Evolutionary conservation across 495 filamentous ascomycete species (phyloP).

Genomic region (Annulohypoxylon stygium): DNA sequence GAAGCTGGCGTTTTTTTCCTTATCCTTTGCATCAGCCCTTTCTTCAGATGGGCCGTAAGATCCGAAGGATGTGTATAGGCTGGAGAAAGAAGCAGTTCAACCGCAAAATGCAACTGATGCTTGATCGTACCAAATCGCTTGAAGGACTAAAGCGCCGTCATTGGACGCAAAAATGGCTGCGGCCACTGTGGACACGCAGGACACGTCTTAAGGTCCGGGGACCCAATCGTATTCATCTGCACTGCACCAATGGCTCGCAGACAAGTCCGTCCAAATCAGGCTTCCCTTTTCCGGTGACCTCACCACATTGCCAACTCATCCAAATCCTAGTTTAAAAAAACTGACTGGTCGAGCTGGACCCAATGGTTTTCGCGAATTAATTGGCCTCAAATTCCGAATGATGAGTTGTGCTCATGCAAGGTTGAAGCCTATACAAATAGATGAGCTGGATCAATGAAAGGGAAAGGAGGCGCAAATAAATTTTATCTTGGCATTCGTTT

Average conservation of each 20-base stretch:
- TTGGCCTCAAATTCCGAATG: slow-evolving; percentile 43
- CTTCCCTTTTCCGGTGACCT: slow-evolving; percentile 38
- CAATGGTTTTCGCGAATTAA: slow-evolving; percentile 40
- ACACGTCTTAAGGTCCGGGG: slow-evolving; percentile 35
- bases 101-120: slow-evolving; percentile 16
- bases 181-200: slow-evolving; percentile 26
- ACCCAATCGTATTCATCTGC: slow-evolving; percentile 30
- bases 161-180: slow-evolving; percentile 41
- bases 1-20: slow-evolving; percentile 10
- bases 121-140: slow-evolving; percentile 11
- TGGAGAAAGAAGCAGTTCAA: slow-evolving; percentile 17
- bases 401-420: slow-evolving; percentile 48
- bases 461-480: slow-evolving; percentile 22
- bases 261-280: slow-evolving; percentile 38
- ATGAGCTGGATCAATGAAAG: slow-evolving; percentile 21
- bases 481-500: slow-evolving; percentile 36
- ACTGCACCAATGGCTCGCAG: slow-evolving; percentile 43
- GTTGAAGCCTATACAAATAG: slow-evolving; percentile 27
- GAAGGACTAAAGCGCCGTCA: slow-evolving; percentile 14
- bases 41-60: slow-evolving; percentile 2
- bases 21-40: slow-evolving; percentile 3
- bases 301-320: slow-evolving; percentile 49
- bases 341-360: slow-evolving; percentile 39
- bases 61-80: slow-evolving; percentile 12
- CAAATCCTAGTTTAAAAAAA: slow-evolving; percentile 31